A percentile compares a stretch with the other conserved stretches of the same genome.
Conservation (phyloP, 495 filamentous ascomycete genomes). For the Lasiosphaeria ovina region DNA sequence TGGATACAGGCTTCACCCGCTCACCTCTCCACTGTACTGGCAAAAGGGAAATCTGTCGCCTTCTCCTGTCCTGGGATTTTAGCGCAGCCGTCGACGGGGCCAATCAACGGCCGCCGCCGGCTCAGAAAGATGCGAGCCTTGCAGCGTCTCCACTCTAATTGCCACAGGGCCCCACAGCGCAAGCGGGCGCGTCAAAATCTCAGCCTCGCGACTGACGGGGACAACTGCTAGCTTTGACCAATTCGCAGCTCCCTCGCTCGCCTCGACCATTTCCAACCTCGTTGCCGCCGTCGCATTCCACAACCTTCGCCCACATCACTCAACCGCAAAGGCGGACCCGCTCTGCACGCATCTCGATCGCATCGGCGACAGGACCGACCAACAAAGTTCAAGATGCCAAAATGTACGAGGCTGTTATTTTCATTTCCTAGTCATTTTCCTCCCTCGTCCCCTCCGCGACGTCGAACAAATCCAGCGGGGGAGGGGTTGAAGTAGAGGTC, state of each 20-base stretch:
- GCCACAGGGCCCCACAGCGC: background rate
- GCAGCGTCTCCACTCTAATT: too few species aligned
- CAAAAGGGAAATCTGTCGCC: conserved; percentile 32
- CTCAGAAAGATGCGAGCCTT: too few species aligned
- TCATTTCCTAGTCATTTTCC: conserved; percentile 10
- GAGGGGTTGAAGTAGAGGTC: too few species aligned
- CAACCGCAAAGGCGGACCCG: background rate
- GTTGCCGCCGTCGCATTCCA: background rate
- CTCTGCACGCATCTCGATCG: background rate
- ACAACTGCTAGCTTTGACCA: background rate
- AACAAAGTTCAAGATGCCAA: conserved; percentile 42
- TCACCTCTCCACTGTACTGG: background rate
- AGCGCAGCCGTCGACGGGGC: conserved; percentile 11
- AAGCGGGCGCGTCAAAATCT: conserved; percentile 14
- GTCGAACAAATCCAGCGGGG: too few species aligned
- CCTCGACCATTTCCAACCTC: background rate
- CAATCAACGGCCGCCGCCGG: conserved; percentile 18
- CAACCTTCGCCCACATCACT: background rate
- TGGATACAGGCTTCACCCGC: too few species aligned
- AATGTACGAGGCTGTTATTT: conserved; percentile 28
- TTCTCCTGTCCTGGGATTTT: conserved; percentile 21
- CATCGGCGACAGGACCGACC: background rate
- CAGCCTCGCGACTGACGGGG: conserved; percentile 28
- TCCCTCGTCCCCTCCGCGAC: too few species aligned
- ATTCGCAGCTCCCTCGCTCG: conserved; percentile 10